Conservation (phyloP, 2,329 filamentous ascomycete genomes). For the Trichoderma brevicompactum region DNA sequence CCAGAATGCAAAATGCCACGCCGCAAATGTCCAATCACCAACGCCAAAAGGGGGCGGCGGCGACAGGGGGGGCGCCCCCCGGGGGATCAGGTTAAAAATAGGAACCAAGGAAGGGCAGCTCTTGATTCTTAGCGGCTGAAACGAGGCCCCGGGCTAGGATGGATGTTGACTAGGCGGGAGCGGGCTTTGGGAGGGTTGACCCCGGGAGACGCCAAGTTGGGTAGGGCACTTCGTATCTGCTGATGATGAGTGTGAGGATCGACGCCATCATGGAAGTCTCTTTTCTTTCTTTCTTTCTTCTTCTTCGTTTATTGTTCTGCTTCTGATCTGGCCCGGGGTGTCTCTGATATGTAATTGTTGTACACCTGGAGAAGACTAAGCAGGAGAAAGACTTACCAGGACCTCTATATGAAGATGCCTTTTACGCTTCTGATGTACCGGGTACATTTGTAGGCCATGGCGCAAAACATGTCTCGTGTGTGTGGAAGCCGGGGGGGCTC, state of each 20-base stretch:
- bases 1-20: too few species aligned
- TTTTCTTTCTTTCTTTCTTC: slow-evolving; percentile 5
- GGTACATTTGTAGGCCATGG: too few species aligned
- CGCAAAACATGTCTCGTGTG: too few species aligned
- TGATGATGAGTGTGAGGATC: slow-evolving; percentile 27
- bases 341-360: too few species aligned
- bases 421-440: too few species aligned
- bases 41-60: neutral
- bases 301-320: neutral
- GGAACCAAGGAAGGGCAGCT: neutral
- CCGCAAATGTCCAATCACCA: slow-evolving; percentile 14
- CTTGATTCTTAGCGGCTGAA: neutral
- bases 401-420: too few species aligned
- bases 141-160: slow-evolving; percentile 10
- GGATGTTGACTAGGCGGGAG: slow-evolving; percentile 2
- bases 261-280: slow-evolving; percentile 18
- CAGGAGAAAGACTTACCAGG: too few species aligned
- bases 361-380: too few species aligned
- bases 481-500: too few species aligned
- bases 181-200: too few species aligned
- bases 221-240: slow-evolving; percentile 29
- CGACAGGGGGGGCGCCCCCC: neutral
- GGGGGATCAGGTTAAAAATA: slow-evolving; percentile 26
- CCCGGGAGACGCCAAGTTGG: slow-evolving; percentile 16
- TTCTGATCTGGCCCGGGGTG: too few species aligned